phyloP scores from a whole-genome alignment of 352 stramenopile species.

The Pythium plurisporium region DNA sequence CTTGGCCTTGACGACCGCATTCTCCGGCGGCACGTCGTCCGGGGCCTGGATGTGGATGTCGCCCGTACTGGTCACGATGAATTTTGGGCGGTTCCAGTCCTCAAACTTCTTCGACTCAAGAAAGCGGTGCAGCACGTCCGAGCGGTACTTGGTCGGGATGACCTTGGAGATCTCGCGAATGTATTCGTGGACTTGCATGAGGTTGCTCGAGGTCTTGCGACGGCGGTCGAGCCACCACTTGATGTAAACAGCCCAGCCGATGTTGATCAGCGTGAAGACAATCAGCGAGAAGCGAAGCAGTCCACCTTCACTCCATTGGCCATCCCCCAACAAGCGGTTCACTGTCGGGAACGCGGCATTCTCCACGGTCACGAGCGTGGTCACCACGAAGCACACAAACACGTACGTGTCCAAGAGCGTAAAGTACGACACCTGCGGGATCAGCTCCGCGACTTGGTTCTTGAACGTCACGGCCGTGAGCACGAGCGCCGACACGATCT shows the following conservation, averaged over 20 bases:
- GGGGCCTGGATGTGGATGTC: constrained; percentile 18
- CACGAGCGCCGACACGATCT: constrained; percentile 55
- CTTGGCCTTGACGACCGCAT: background rate
- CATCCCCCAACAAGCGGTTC: constrained; percentile 14
- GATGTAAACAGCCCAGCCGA: constrained; percentile 29
- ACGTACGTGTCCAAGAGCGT: constrained; percentile 62
- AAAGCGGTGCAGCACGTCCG: constrained; percentile 14
- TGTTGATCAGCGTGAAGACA: constrained; percentile 39
- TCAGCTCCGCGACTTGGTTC: constrained; percentile 37
- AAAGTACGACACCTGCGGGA: constrained; percentile 64
- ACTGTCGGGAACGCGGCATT: constrained; percentile 48
- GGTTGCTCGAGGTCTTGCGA: constrained; percentile 12
- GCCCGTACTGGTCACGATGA: constrained; percentile 11
- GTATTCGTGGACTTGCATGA: constrained; percentile 31
- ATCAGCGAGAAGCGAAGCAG: constrained; percentile 33
- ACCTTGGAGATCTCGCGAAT: constrained; percentile 24
- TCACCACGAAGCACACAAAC: constrained; percentile 60
- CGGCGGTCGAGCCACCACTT: constrained; percentile 29
- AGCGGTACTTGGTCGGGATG: constrained; percentile 21
- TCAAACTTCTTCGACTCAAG: constrained; percentile 20
- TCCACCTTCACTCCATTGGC: constrained; percentile 26
- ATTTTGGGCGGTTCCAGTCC: constrained; percentile 11
- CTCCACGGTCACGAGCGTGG: constrained; percentile 46
- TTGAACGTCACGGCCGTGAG: constrained; percentile 67
- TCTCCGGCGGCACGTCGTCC: constrained; percentile 8